Evolutionary conservation across 768 basidiomycete genomes (phyloP).

Genomic region (Nidularia sp.): DNA sequence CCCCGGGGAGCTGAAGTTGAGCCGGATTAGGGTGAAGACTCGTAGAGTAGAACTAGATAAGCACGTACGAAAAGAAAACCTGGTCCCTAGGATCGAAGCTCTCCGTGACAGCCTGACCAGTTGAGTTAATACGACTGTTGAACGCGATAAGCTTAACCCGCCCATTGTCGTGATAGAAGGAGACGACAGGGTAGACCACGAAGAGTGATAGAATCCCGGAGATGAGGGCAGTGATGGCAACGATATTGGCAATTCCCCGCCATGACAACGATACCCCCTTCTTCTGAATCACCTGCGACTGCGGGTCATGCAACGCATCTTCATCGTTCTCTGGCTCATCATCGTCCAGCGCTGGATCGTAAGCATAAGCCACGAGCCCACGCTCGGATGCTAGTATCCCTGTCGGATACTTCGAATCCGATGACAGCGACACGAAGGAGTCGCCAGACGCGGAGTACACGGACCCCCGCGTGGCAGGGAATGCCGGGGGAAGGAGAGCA

Average conservation of each 20-base stretch:
- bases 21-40: neutral
- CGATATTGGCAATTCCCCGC: conserved; percentile 52
- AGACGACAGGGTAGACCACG: conserved; percentile 68
- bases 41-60: neutral
- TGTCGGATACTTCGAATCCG: conserved; percentile 26
- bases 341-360: conserved; percentile 44
- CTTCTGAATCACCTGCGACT: conserved; percentile 16
- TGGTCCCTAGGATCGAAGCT: conserved; percentile 7
- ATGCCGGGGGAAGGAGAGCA: neutral
- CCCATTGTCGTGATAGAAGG: conserved; percentile 32
- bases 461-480: conserved; percentile 10
- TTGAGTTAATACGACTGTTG: conserved; percentile 59
- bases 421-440: conserved; percentile 17
- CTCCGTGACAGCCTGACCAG: conserved; percentile 55
- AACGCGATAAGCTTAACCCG: conserved; percentile 41
- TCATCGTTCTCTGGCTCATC: conserved; percentile 47
- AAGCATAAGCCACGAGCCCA: conserved; percentile 58
- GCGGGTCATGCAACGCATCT: conserved; percentile 56
- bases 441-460: conserved; percentile 22
- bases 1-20: neutral
- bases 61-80: conserved; percentile 4
- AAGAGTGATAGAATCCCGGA: conserved; percentile 62
- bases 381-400: conserved; percentile 10
- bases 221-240: conserved; percentile 58
- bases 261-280: conserved; percentile 12